Percentiles rank a stretch among this genome's conserved stretches.
Conservation (phyloP, 73 alveolate species). For the Breviolum minutum region DNA sequence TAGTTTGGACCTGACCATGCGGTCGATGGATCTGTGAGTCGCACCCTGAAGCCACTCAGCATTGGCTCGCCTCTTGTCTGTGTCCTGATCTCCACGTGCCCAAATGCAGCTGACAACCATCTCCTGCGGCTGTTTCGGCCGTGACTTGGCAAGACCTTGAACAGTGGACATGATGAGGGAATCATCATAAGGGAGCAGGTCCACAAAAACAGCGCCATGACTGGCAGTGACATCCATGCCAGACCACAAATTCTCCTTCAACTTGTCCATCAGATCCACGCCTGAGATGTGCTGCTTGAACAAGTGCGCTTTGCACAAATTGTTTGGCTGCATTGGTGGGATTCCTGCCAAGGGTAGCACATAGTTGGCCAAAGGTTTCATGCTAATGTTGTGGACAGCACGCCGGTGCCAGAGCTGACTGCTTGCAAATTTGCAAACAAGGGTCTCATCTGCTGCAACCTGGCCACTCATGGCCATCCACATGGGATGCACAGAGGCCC, state of each 20-base stretch:
- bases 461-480: slow-evolving; percentile 20
- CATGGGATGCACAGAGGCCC: slow-evolving; percentile 22
- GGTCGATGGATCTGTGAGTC: background rate
- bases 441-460: background rate
- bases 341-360: slow-evolving; percentile 27
- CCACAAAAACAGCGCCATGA: slow-evolving; percentile 7
- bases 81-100: slow-evolving; percentile 51
- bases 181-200: slow-evolving; percentile 46
- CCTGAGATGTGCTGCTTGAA: slow-evolving; percentile 37
- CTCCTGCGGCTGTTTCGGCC: slow-evolving; percentile 47
- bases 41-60: background rate
- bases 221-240: background rate
- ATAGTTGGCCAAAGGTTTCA: background rate
- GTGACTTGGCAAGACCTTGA: background rate
- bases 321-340: background rate
- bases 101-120: slow-evolving; percentile 1
- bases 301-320: slow-evolving; percentile 31
- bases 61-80: slow-evolving; percentile 19
- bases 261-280: background rate
- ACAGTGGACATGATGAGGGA: slow-evolving; percentile 40
- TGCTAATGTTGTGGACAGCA: background rate
- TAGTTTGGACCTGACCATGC: slow-evolving; percentile 23
- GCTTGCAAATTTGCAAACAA: background rate
- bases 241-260: background rate
- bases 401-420: slow-evolving; percentile 35